Conservation (phyloP, 495 filamentous ascomycete species). For the Tuber umbilicatum region DNA sequence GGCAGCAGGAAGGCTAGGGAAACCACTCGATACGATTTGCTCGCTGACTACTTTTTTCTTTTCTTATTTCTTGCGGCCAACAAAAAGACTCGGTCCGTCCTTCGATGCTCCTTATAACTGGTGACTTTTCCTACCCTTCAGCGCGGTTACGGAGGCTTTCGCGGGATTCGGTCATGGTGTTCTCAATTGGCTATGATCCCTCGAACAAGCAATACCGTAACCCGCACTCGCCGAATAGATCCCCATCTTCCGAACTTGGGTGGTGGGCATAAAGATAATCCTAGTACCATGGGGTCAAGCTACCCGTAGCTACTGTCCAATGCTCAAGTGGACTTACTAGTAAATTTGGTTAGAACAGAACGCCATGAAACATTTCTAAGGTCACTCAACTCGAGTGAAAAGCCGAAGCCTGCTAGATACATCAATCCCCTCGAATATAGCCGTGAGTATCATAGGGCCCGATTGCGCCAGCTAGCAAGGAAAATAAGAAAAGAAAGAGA, state of each 20-base stretch:
- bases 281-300: not conserved
- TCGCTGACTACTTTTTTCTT: not conserved
- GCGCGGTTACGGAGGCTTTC: not conserved
- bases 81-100: not conserved
- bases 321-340: not conserved
- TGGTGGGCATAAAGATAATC: not conserved
- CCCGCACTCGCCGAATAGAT: not conserved
- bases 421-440: not conserved
- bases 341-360: not conserved
- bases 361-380: not conserved
- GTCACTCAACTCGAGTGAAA: not conserved
- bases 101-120: not conserved
- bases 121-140: not conserved
- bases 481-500: conserved; percentile 1
- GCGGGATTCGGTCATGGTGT: not conserved
- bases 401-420: not conserved
- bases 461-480: not conserved
- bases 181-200: not conserved
- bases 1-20: not conserved
- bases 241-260: not conserved
- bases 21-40: not conserved
- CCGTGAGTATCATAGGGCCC: not conserved
- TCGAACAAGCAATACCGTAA: not conserved
- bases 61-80: not conserved
- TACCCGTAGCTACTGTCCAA: not conserved